Conservation (phyloP, 2,329 filamentous ascomycete species). For the Fusarium tricinctum region DNA sequence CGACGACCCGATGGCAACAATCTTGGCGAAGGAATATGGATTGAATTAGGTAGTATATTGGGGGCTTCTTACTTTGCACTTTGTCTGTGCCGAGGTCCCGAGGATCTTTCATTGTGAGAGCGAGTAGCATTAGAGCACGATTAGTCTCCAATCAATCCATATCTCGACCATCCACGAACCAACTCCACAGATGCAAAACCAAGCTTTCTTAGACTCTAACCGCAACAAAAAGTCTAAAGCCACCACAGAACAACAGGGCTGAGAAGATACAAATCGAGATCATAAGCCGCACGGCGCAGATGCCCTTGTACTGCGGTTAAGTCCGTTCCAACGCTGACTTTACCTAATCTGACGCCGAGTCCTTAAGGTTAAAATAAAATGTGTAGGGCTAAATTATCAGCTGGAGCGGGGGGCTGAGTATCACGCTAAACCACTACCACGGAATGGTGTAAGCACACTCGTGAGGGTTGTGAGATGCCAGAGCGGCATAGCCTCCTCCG, state of each 20-base stretch:
- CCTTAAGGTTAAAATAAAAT: conserved; percentile 37
- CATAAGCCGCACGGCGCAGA: conserved; percentile 7
- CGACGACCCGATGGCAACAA: not conserved
- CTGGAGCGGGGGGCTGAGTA: conserved; percentile 29
- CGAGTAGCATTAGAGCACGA: no score
- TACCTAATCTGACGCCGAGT: conserved; percentile 6
- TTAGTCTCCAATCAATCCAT: not conserved
- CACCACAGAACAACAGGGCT: conserved; percentile 4
- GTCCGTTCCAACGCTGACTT: not conserved
- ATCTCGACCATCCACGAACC: conserved; percentile 6
- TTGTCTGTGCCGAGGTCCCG: not conserved
- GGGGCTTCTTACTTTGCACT: not conserved
- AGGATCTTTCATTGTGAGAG: not conserved
- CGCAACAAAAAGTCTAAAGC: not conserved
- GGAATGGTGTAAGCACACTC: conserved; percentile 20
- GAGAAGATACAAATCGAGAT: not conserved
- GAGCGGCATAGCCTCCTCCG: conserved; percentile 35
- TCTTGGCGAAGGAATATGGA: not conserved
- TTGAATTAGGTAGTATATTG: not conserved
- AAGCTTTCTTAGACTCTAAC: not conserved
- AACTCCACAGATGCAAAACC: not conserved
- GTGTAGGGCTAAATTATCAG: conserved; percentile 30
- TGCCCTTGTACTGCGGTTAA: not conserved
- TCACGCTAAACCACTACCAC: conserved; percentile 13
- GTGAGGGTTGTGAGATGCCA: conserved; percentile 18